A percentile compares a stretch with the other conserved stretches of the same genome.
Evolutionary conservation across 176 grass and related monocot genomes (phyloP).

Genomic region (Eragrostis nindensis): DNA sequence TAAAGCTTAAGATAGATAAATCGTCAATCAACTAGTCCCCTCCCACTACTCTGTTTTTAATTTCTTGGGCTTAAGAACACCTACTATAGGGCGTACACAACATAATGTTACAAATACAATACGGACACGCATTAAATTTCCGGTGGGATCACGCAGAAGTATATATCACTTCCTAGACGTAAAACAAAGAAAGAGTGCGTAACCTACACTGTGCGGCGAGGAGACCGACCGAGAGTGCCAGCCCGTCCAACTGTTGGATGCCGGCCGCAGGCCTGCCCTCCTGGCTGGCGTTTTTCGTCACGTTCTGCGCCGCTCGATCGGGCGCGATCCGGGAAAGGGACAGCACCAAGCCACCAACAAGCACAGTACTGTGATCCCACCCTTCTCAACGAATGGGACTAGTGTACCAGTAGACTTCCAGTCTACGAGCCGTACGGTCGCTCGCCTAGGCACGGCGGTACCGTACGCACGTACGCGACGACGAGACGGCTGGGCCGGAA

Average conservation of each 20-base stretch:
- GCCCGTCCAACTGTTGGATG: not conserved
- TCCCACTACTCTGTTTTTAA: not conserved
- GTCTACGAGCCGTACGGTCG: not conserved
- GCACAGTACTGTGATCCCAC: not conserved
- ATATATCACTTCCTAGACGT: not conserved
- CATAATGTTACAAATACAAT: not conserved
- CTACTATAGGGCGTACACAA: not conserved
- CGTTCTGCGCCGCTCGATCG: not conserved
- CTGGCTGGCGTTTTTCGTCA: not conserved
- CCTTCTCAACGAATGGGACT: not conserved
- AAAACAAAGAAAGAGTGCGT: not conserved
- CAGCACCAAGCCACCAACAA: not conserved
- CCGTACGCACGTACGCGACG: not conserved
- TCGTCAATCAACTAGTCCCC: not conserved
- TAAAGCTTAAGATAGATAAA: too few species aligned
- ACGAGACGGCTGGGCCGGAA: not conserved
- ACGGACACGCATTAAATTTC: not conserved
- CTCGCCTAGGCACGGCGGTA: not conserved
- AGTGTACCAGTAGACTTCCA: not conserved
- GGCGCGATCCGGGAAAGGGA: not conserved
- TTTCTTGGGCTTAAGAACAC: conserved; percentile 10
- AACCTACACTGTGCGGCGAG: conserved; percentile 51
- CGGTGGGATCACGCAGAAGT: not conserved
- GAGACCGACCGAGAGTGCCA: too few species aligned
- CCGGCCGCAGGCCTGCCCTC: not conserved